A percentile compares a stretch with the other conserved stretches of the same genome.
phyloP scores from a whole-genome alignment of 2,329 filamentous ascomycete species.

The Lasiodiplodia gonubiensis region DNA sequence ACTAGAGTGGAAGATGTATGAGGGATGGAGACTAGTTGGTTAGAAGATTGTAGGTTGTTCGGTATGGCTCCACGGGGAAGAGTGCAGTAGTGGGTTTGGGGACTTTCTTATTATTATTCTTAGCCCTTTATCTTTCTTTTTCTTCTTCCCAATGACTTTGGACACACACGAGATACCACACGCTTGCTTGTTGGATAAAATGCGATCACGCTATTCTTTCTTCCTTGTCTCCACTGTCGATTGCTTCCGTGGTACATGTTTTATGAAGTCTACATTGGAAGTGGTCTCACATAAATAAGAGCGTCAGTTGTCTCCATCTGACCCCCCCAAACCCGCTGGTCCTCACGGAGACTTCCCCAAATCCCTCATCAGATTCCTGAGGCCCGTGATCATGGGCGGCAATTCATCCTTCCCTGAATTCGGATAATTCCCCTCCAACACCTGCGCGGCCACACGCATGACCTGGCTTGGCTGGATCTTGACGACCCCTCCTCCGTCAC shows the following conservation, averaged over 20 bases:
- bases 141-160: not conserved
- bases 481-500: constrained; percentile 14
- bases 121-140: not conserved
- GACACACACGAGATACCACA: constrained; percentile 21
- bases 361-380: constrained; percentile 34
- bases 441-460: constrained; percentile 31
- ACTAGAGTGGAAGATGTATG: constrained; percentile 6
- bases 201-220: not conserved
- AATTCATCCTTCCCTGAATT: constrained; percentile 31
- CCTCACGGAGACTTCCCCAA: constrained; percentile 30
- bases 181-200: constrained; percentile 8
- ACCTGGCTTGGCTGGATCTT: constrained; percentile 31
- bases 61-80: not conserved
- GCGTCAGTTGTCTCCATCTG: no score
- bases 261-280: no score
- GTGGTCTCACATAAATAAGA: no score
- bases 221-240: no score
- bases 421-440: constrained; percentile 34
- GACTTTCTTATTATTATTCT: not conserved
- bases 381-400: constrained; percentile 33
- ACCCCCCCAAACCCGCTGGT: no score
- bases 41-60: not conserved
- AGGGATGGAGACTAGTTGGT: not conserved
- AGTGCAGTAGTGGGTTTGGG: not conserved
- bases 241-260: no score